Conservation (phyloP, 495 filamentous ascomycete genomes). For the Tuber brumale region DNA sequence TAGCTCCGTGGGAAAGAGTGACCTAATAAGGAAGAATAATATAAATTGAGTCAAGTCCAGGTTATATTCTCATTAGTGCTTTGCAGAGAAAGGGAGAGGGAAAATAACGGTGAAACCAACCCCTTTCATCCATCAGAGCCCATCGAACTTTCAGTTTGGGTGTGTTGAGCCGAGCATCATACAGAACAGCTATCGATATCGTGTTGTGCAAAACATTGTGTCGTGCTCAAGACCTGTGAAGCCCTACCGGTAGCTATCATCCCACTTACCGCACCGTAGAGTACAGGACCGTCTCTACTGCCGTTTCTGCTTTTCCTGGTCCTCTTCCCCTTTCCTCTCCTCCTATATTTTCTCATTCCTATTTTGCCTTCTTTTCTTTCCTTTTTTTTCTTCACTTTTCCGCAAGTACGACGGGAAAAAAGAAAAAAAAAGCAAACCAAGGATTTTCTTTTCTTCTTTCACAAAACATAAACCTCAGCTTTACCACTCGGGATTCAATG, state of each 20-base stretch:
- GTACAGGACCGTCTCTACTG: not conserved
- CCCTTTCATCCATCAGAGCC: not conserved
- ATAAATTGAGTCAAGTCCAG: not conserved
- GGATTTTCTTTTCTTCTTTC: not conserved
- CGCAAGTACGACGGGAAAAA: not conserved
- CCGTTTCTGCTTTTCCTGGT: not conserved
- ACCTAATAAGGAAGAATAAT: not conserved
- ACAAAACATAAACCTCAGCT: not conserved
- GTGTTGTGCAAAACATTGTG: not conserved
- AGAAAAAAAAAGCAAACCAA: not conserved
- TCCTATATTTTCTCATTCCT: not conserved
- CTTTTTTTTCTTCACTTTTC: not conserved
- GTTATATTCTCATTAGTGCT: not conserved
- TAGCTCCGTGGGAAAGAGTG: not conserved
- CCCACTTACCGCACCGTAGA: not conserved
- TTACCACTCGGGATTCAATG: not conserved
- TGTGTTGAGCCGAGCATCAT: not conserved
- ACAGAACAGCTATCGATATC: not conserved
- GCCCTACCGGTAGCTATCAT: not conserved
- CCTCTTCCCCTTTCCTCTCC: not conserved
- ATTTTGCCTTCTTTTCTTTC: not conserved
- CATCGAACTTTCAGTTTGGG: not conserved
- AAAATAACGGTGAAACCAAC: not conserved
- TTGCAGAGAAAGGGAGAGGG: not conserved
- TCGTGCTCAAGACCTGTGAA: not conserved